These are phyloP conservation scores for Xylaria grammica DNA, from an alignment of 495 filamentous ascomycete species.

Conservation along the genomic window DNA sequence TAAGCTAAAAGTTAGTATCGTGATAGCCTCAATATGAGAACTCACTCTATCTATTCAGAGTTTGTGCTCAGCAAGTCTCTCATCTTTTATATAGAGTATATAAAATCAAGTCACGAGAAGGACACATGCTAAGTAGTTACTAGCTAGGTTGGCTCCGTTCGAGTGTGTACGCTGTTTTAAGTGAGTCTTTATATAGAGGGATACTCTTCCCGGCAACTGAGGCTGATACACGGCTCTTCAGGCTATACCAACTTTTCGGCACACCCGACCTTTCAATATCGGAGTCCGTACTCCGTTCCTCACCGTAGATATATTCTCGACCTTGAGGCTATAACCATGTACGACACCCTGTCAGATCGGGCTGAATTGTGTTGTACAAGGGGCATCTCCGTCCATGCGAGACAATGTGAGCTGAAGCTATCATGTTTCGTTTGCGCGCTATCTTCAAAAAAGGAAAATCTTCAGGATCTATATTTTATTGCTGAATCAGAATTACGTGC, in stretches of 20 bases:
- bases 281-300: neutral
- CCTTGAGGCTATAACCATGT: no score
- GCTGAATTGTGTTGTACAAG: neutral
- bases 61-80: neutral
- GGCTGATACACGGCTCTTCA: neutral
- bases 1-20: conserved; percentile 1
- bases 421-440: conserved; percentile 1
- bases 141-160: no score
- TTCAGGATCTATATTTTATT: neutral
- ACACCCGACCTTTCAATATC: neutral
- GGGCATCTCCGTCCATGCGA: neutral
- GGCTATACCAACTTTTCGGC: neutral
- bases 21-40: neutral
- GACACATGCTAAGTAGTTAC: neutral
- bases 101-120: neutral
- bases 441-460: neutral
- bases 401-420: neutral
- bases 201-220: neutral
- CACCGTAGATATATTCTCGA: no score
- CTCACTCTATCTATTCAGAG: neutral
- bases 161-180: neutral
- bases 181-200: neutral
- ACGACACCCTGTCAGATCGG: neutral
- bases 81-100: no score
- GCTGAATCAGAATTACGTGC: no score